Base-by-base conservation (phyloP, 1,139 yeast genomes). In the Kodamaea suecica region DNA sequence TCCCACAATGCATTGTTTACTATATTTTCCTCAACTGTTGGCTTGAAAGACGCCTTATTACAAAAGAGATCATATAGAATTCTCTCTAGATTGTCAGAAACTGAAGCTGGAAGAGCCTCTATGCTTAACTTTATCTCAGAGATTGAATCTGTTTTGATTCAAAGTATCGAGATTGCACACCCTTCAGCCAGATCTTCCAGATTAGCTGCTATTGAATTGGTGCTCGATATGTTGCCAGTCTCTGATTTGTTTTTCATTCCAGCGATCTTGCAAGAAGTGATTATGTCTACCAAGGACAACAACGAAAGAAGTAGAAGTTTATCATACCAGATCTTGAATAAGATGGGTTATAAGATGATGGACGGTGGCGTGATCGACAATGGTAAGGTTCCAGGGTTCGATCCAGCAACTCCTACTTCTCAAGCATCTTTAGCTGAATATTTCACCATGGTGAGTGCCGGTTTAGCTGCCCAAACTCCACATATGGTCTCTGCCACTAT, bases 401-500 rank as follows among this genome's bases (percentile, higher is more conserved):
- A 75, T 35, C 66, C 70, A 11, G 69, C 66, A 13, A 75, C 80
- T 27, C 82, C 83, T 11, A 73, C 76, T 40, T 68, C 82, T 1
- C 69, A 73, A 37, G 95, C 95, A 7, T 70, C 78, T 12, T 70
- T 92, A 42, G 74, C 80, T 30, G 97, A 88, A 60, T 88, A 71
- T 55, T 86, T 92, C 65, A 87, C 95, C 23, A 87, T 92, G 84
- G 84, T 92, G 16, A 80, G 94, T 60, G 98, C 97, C 30, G 99
- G 98, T 63, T 72, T 94, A 47, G 96, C 95, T 24, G 97, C 96
- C 36, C 82, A 84, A 48, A 76, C 94, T 27, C 92, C 95, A 21
- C 95, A 90, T 59, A 90, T 90, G 96, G 84, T 92, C 31, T 85
- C 96, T 51, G 97, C 97, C 12, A 83, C 97, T 11, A 80, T 94